Conservation (phyloP, 306 rosid species). For the Quercus agrifolia region DNA sequence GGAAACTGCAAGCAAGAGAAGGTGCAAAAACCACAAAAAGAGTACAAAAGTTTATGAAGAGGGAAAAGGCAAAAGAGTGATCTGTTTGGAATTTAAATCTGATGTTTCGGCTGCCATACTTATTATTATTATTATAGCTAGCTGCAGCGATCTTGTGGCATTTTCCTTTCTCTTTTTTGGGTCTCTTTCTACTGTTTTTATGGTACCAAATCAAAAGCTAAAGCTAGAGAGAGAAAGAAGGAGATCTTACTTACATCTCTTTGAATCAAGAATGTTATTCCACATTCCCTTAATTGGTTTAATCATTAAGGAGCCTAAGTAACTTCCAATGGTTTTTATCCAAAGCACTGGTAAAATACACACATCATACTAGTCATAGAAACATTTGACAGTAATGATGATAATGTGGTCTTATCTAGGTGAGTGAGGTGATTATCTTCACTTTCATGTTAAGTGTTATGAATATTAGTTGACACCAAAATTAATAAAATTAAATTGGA, state of each 20-base stretch:
- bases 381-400: too few relatives aligned
- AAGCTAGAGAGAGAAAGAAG: conserved; percentile 18
- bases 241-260: conserved; percentile 30
- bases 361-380: too few relatives aligned
- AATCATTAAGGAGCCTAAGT: not conserved
- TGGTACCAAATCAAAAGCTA: conserved; percentile 65
- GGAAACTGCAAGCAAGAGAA: conserved; percentile 78
- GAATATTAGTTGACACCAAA: too few relatives aligned
- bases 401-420: too few relatives aligned
- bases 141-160: conserved; percentile 21
- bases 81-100: conserved; percentile 12
- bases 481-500: too few relatives aligned
- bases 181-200: conserved; percentile 57
- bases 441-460: too few relatives aligned
- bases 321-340: not conserved
- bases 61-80: conserved; percentile 51
- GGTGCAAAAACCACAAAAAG: conserved; percentile 35
- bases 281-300: conserved; percentile 8
- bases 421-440: too few relatives aligned
- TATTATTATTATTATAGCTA: not conserved
- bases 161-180: conserved; percentile 30
- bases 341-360: not conserved
- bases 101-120: conserved; percentile 8
- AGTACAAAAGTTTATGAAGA: conserved; percentile 27
- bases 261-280: conserved; percentile 64